Conservation (phyloP, 768 basidiomycete species). For the Termitomyces sp. region DNA sequence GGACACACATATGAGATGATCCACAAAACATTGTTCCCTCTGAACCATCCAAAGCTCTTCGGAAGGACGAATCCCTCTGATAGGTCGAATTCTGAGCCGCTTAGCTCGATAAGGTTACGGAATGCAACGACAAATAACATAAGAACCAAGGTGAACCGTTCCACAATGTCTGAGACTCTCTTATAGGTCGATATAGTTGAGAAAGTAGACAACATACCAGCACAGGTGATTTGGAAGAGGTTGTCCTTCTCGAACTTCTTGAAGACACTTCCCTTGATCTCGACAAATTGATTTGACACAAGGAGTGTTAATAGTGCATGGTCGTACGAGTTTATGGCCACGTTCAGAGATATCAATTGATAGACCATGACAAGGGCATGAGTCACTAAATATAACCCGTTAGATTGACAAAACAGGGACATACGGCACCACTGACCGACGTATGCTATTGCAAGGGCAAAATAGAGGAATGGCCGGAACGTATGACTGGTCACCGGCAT, state of each 20-base stretch:
- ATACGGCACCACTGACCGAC: constrained; percentile 39
- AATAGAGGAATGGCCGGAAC: constrained; percentile 79
- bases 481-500: constrained; percentile 57
- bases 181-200: not conserved
- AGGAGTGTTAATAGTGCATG: constrained; percentile 91
- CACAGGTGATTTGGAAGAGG: constrained; percentile 97
- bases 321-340: constrained; percentile 97
- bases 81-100: constrained; percentile 84
- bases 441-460: constrained; percentile 76
- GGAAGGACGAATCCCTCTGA: constrained; percentile 69
- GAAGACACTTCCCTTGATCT: constrained; percentile 99
- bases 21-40: constrained; percentile 75
- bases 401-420: not conserved
- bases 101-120: constrained; percentile 91
- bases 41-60: constrained; percentile 80
- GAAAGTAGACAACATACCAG: constrained; percentile 48
- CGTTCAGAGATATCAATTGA: constrained; percentile 90
- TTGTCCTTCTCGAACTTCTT: constrained; percentile 99
- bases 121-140: constrained; percentile 92
- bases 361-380: constrained; percentile 96
- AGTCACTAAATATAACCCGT: constrained; percentile 45
- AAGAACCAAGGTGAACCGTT: constrained; percentile 86
- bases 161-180: constrained; percentile 84
- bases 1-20: constrained; percentile 81
- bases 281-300: constrained; percentile 97